A percentile compares a stretch with the other conserved stretches of the same genome.
Conservation (phyloP, 2,329 filamentous ascomycete genomes). For the Gyromitra esculenta region DNA sequence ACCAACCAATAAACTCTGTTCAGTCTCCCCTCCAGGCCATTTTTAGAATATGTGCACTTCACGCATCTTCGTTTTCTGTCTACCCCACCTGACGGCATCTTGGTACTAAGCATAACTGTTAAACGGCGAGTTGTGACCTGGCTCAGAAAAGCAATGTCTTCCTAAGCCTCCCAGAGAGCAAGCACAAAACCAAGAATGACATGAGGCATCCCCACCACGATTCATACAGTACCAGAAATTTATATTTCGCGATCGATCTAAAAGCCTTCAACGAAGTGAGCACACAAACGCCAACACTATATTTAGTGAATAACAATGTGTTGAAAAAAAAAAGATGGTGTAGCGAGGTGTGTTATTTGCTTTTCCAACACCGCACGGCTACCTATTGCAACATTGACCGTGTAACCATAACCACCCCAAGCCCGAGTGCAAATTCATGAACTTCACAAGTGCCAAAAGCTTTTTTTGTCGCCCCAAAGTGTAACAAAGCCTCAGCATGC, state of each 20-base stretch:
- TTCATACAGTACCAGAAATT: neutral
- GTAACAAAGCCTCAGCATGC: too few species aligned
- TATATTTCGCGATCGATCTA: neutral
- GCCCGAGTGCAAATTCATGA: slow-evolving; percentile 26
- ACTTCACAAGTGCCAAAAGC: neutral
- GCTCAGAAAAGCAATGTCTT: neutral
- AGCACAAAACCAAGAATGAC: too few species aligned
- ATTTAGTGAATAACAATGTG: neutral
- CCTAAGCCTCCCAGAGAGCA: too few species aligned
- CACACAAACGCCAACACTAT: neutral
- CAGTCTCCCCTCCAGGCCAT: neutral
- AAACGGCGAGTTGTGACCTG: neutral
- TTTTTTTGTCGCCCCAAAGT: too few species aligned
- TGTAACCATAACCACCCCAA: too few species aligned
- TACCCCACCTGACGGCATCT: neutral
- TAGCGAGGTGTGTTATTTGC: too few species aligned
- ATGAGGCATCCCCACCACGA: too few species aligned
- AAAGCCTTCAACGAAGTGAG: neutral
- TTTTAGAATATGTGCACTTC: slow-evolving; percentile 12
- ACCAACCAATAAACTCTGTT: neutral
- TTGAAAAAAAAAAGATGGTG: neutral
- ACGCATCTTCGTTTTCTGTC: neutral
- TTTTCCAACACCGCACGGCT: too few species aligned
- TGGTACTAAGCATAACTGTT: neutral
- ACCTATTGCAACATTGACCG: too few species aligned